Conservation (phyloP, 2,329 filamentous ascomycete genomes). For the Penicillium palitans region DNA sequence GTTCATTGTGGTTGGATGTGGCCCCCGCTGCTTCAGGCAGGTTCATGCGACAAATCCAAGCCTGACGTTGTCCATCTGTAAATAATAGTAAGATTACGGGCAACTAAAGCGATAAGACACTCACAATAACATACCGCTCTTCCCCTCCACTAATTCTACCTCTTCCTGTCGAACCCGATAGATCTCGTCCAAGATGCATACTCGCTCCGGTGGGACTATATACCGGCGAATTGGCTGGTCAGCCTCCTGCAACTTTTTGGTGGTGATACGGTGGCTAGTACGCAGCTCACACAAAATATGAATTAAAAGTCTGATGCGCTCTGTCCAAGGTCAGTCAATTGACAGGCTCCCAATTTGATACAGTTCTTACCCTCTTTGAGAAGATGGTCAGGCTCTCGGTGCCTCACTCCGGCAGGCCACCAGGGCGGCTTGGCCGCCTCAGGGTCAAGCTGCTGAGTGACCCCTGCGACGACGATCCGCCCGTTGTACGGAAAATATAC, state of each 20-base stretch:
- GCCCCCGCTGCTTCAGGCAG: conserved; percentile 27
- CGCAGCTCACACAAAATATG: conserved; percentile 42
- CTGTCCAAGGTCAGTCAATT: conserved; percentile 21
- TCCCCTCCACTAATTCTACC: conserved; percentile 38
- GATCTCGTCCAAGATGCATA: conserved; percentile 43
- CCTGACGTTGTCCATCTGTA: conserved; percentile 28
- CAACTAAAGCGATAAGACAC: not conserved
- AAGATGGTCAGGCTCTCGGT: conserved; percentile 37
- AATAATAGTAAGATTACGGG: conserved; percentile 10
- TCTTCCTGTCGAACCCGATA: conserved; percentile 42
- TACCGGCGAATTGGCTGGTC: conserved; percentile 41
- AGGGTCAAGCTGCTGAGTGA: conserved; percentile 31
- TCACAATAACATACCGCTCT: not conserved
- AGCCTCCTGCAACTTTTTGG: conserved; percentile 40
- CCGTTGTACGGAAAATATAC: conserved; percentile 39
- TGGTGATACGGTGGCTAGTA: conserved; percentile 38
- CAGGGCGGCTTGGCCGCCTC: conserved; percentile 37
- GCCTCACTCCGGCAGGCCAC: conserved; percentile 37
- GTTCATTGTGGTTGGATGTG: conserved; percentile 6
- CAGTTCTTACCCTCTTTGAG: conserved; percentile 30
- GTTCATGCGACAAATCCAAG: conserved; percentile 31
- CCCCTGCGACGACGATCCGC: conserved; percentile 32
- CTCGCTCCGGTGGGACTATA: conserved; percentile 36
- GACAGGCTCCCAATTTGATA: not conserved
- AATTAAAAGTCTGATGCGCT: conserved; percentile 43